A percentile compares a stretch with the other conserved stretches of the same genome.
These are phyloP conservation scores for Leccinum olivaceopallidum DNA, from an alignment of 768 basidiomycete genomes.

Conservation along the genomic window DNA sequence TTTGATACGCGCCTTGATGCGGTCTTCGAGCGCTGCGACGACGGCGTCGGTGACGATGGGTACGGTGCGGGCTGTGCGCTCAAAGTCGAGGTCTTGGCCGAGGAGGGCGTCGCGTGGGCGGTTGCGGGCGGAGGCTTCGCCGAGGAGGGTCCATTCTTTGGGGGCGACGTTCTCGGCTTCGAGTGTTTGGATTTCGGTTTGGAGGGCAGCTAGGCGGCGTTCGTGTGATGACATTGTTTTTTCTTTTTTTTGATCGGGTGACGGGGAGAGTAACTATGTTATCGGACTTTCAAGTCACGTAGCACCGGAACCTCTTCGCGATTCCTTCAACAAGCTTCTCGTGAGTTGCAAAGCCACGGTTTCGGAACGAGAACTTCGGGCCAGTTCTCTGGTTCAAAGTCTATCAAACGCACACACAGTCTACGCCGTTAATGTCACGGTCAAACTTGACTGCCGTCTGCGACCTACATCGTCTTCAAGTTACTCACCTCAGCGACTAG, in stretches of 20 bases:
- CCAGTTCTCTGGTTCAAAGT: too few species aligned
- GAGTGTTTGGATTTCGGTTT: constrained; percentile 75
- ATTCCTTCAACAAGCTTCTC: too few species aligned
- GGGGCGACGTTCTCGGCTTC: constrained; percentile 85
- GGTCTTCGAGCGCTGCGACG: constrained; percentile 80
- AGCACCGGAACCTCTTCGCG: too few species aligned
- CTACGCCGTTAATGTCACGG: too few species aligned
- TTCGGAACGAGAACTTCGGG: too few species aligned
- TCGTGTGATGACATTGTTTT: constrained; percentile 48
- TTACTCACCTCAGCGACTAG: not conserved
- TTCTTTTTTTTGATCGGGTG: not conserved
- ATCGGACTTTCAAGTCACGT: too few species aligned
- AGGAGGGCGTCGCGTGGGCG: constrained; percentile 91
- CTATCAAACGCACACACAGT: too few species aligned
- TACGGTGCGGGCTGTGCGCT: constrained; percentile 81
- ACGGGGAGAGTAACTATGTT: too few species aligned
- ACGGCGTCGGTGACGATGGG: constrained; percentile 90
- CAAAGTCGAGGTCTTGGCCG: constrained; percentile 94
- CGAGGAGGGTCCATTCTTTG: constrained; percentile 92
- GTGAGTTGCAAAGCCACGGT: too few species aligned
- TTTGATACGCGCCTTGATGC: constrained; percentile 86
- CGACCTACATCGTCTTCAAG: not conserved
- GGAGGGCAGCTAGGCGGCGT: constrained; percentile 70
- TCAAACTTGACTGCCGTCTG: not conserved
- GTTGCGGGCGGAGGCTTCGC: constrained; percentile 80